These are phyloP conservation scores for Nepenthes gracilis DNA, from an alignment of 148 eudicot genomes.

Conservation along the genomic window DNA sequence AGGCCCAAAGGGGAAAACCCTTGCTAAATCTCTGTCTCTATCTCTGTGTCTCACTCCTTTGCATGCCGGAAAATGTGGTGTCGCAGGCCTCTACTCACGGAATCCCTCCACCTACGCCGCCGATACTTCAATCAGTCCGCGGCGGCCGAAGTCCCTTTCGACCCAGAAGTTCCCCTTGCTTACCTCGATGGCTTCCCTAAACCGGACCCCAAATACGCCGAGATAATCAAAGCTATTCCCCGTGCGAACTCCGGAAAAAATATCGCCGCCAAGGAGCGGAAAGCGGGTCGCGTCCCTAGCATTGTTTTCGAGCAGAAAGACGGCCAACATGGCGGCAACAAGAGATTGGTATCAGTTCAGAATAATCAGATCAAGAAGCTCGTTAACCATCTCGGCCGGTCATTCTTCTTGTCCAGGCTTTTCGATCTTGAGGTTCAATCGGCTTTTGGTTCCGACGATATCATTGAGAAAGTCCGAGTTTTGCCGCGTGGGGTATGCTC, in stretches of 20 bases:
- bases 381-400: slow-evolving; percentile 40
- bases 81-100: slow-evolving; percentile 27
- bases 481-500: slow-evolving; percentile 51
- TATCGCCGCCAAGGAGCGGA: slow-evolving; percentile 48
- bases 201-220: slow-evolving; percentile 63
- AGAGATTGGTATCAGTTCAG: slow-evolving; percentile 67
- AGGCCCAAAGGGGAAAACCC: too few relatives aligned
- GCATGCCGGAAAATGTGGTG: slow-evolving; percentile 25
- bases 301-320: slow-evolving; percentile 88
- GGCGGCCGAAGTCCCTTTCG: slow-evolving; percentile 25
- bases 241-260: slow-evolving; percentile 50
- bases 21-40: too few relatives aligned
- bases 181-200: slow-evolving; percentile 54
- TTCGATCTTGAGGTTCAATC: slow-evolving; percentile 64
- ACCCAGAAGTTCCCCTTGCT: slow-evolving; percentile 18
- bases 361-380: slow-evolving; percentile 80
- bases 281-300: slow-evolving; percentile 66
- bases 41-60: too few relatives aligned
- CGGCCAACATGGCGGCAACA: slow-evolving; percentile 90
- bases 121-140: slow-evolving; percentile 36
- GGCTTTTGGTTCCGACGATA: slow-evolving; percentile 34
- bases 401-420: slow-evolving; percentile 56
- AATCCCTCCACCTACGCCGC: slow-evolving; percentile 22
- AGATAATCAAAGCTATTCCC: slow-evolving; percentile 55
- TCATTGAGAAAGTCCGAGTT: slow-evolving; percentile 67